These are phyloP conservation scores for Sedum album DNA, from an alignment of 164 flowering plant genomes.

Conservation along the genomic window DNA sequence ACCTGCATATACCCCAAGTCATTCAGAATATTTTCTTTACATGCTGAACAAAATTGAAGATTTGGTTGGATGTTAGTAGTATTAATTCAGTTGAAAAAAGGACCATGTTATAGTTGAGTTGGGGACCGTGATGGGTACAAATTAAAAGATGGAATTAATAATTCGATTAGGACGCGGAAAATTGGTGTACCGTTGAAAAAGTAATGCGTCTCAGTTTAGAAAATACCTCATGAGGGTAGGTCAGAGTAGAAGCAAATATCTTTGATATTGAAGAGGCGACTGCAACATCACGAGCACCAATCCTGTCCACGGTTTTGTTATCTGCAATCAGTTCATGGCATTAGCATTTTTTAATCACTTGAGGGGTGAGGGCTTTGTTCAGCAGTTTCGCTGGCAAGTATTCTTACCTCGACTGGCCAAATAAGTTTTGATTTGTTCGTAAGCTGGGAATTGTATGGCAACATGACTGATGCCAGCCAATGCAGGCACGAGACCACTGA, in stretches of 20 bases:
- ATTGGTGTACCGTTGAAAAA: not conserved
- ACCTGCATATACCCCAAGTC: no score
- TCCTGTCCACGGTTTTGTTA: conserved; percentile 60
- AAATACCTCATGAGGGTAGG: conserved; percentile 97
- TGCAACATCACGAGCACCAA: conserved; percentile 80
- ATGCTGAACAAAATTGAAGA: conserved; percentile 52
- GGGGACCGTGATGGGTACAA: not conserved
- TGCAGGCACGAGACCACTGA: conserved; percentile 97
- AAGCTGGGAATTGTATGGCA: conserved; percentile 91
- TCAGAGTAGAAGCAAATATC: conserved; percentile 88
- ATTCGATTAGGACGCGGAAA: not conserved
- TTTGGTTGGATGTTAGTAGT: not conserved
- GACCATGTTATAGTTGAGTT: not conserved
- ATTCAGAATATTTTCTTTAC: no score
- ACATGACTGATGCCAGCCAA: conserved; percentile 96
- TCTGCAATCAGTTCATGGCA: conserved; percentile 28
- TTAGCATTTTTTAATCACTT: conserved; percentile 5
- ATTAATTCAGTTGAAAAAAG: not conserved
- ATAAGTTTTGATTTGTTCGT: conserved; percentile 79
- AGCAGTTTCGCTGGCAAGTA: no score
- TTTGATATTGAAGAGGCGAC: conserved; percentile 19
- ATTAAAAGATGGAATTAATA: not conserved
- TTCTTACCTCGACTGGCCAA: conserved; percentile 60
- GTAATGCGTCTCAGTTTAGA: not conserved
- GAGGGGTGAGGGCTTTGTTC: no score